Conservation (phyloP, 805 yeast species). For the Priceomyces medius region DNA sequence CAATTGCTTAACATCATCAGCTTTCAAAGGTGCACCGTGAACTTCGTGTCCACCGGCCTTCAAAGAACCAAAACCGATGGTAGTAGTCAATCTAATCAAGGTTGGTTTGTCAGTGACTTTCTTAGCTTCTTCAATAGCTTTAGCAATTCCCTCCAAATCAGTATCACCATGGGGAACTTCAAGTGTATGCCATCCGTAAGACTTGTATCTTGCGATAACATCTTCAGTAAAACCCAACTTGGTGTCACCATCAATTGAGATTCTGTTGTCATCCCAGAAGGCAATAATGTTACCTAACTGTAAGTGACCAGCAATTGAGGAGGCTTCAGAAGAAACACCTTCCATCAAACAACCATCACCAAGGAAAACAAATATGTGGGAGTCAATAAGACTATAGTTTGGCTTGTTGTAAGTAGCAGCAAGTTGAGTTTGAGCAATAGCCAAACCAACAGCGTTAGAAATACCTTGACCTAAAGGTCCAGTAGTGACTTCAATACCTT, state of each 20-base stretch:
- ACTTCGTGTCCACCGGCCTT: constrained; percentile 85
- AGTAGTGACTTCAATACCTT: constrained; percentile 96
- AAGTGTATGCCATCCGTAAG: constrained; percentile 92
- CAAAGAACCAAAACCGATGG: constrained; percentile 91
- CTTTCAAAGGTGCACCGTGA: constrained; percentile 94
- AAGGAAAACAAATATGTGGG: constrained; percentile 72
- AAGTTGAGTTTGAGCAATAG: constrained; percentile 87
- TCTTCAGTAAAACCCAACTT: constrained; percentile 90
- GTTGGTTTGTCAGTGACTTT: constrained; percentile 80
- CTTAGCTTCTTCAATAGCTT: constrained; percentile 82
- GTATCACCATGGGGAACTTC: constrained; percentile 78
- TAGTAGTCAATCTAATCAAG: constrained; percentile 82
- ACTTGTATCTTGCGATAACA: constrained; percentile 76
- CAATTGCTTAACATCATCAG: constrained; percentile 87
- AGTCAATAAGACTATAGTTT: constrained; percentile 66
- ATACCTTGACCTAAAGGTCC: constrained; percentile 99
- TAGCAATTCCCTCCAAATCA: constrained; percentile 66
- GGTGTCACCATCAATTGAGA: constrained; percentile 95
- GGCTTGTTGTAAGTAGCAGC: constrained; percentile 96
- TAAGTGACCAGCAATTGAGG: constrained; percentile 94
- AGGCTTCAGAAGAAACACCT: constrained; percentile 94
- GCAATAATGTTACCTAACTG: constrained; percentile 90
- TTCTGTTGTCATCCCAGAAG: constrained; percentile 94
- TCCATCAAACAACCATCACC: constrained; percentile 99
- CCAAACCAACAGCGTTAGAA: constrained; percentile 92